Evolutionary conservation across 495 filamentous ascomycete genomes (phyloP).

Genomic region (Cercophora samala): DNA sequence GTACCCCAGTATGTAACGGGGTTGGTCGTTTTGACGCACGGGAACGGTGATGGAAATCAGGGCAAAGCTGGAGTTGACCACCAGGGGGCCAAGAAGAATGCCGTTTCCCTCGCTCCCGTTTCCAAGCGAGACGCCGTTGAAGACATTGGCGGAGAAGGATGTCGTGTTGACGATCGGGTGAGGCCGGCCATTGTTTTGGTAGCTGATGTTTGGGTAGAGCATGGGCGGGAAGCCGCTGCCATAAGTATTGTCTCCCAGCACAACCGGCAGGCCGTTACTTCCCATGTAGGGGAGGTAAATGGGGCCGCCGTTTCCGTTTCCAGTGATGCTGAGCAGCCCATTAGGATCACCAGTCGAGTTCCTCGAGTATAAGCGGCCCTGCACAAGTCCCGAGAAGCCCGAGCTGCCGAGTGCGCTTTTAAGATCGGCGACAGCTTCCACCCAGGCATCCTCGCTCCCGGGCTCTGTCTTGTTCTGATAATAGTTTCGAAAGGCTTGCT

Average conservation of each 20-base stretch:
- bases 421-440: slow-evolving; percentile 53
- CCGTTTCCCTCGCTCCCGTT: slow-evolving; percentile 42
- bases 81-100: slow-evolving; percentile 65
- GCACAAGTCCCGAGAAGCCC: slow-evolving; percentile 55
- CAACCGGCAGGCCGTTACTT: slow-evolving; percentile 54
- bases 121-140: slow-evolving; percentile 54
- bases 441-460: slow-evolving; percentile 49
- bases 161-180: slow-evolving; percentile 39
- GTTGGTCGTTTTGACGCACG: slow-evolving; percentile 60
- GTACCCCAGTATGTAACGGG: slow-evolving; percentile 64
- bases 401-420: slow-evolving; percentile 56
- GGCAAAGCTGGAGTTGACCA: slow-evolving; percentile 65
- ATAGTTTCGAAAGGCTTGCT: slow-evolving; percentile 58
- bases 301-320: slow-evolving; percentile 26
- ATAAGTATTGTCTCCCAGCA: slow-evolving; percentile 52
- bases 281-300: slow-evolving; percentile 57
- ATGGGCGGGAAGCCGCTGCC: slow-evolving; percentile 60
- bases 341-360: slow-evolving; percentile 52
- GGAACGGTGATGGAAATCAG: slow-evolving; percentile 78
- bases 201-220: slow-evolving; percentile 75
- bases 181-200: slow-evolving; percentile 40
- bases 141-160: slow-evolving; percentile 39
- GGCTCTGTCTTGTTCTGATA: slow-evolving; percentile 41
- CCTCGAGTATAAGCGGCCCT: slow-evolving; percentile 63
- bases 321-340: slow-evolving; percentile 61